These are phyloP conservation scores for Solanum appendiculatum DNA, from an alignment of 257 asterid genomes.

Conservation along the genomic window DNA sequence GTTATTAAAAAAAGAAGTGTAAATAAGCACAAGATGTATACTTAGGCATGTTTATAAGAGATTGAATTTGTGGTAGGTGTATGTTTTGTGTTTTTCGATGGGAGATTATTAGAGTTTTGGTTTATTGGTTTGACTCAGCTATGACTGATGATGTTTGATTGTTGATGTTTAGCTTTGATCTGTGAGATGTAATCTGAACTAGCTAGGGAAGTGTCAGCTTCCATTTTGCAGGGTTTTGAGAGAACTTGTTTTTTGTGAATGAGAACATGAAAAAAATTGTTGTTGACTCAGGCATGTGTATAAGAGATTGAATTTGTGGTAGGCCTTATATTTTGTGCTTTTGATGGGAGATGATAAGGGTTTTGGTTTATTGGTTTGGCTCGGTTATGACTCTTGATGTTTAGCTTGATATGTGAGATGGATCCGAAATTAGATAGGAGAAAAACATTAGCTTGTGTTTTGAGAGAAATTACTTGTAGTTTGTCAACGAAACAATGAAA, in stretches of 20 bases:
- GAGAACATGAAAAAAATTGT: neutral
- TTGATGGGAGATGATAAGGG: neutral
- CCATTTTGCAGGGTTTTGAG: neutral
- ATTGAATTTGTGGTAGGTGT: neutral
- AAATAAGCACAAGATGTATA: neutral
- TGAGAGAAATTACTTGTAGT: neutral
- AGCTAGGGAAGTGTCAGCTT: neutral
- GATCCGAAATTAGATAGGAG: neutral
- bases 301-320: neutral
- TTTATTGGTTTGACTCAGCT: neutral
- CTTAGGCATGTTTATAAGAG: neutral
- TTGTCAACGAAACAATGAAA: neutral
- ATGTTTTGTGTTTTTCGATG: neutral
- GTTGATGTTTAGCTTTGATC: neutral
- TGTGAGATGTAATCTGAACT: neutral
- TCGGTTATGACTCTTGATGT: neutral
- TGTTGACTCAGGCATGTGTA: neutral
- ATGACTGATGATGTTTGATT: neutral
- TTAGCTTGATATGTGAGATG: neutral
- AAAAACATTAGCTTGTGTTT: neutral
- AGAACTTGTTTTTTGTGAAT: neutral
- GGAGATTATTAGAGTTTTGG: neutral
- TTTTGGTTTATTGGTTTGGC: neutral
- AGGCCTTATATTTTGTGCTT: neutral
- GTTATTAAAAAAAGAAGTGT: neutral